phyloP scores from a whole-genome alignment of 164 flowering plant genomes.

The Magnolia changhungtana region DNA sequence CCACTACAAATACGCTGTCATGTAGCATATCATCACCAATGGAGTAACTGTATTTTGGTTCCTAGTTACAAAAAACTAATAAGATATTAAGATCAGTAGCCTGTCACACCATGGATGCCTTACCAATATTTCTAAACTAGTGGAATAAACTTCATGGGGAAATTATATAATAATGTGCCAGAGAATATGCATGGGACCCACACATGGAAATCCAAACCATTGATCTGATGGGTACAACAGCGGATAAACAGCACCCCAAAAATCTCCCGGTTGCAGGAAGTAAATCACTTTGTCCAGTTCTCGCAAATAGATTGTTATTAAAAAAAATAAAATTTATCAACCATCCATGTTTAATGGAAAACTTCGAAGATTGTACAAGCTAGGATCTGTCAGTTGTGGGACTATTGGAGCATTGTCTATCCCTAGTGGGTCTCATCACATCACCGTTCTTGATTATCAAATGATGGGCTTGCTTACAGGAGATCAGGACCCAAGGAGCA shows the following conservation, averaged over 20 bases:
- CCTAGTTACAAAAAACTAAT: not conserved
- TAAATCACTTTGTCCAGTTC: too few relatives aligned
- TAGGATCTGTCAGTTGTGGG: too few relatives aligned
- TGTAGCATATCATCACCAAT: not conserved
- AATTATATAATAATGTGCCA: not conserved
- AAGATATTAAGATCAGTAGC: not conserved
- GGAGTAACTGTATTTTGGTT: not conserved
- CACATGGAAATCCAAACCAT: not conserved
- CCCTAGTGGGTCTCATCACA: too few relatives aligned
- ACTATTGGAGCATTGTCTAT: too few relatives aligned
- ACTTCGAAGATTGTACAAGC: too few relatives aligned
- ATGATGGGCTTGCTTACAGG: too few relatives aligned
- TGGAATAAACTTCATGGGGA: not conserved
- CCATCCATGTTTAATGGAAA: too few relatives aligned
- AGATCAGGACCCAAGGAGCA: too few relatives aligned
- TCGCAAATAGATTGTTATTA: too few relatives aligned
- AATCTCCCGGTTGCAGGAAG: not conserved
- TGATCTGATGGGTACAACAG: not conserved
- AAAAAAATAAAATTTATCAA: too few relatives aligned
- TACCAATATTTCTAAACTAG: not conserved
- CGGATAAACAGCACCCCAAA: not conserved
- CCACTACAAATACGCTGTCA: not conserved
- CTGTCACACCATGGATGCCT: not conserved
- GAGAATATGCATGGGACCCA: not conserved
- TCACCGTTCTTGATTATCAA: too few relatives aligned